These are phyloP conservation scores for Chrysochromulina parva DNA, from an alignment of 78 protist species.

Conservation along the genomic window DNA sequence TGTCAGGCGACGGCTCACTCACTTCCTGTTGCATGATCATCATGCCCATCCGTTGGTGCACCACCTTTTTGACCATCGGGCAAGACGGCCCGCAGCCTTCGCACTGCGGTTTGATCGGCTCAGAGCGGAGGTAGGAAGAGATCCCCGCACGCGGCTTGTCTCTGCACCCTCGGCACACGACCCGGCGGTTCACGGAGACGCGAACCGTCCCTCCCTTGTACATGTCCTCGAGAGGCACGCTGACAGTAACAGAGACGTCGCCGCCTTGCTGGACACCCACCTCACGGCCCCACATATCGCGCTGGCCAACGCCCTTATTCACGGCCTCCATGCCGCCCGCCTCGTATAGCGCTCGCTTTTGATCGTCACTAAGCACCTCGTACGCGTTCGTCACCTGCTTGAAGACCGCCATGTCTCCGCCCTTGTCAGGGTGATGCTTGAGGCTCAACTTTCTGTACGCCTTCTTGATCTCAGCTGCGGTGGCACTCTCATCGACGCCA, in stretches of 20 bases:
- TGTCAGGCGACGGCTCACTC: neutral
- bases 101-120: neutral
- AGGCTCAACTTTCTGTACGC: constrained; percentile 84
- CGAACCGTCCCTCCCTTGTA: neutral
- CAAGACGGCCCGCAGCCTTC: neutral
- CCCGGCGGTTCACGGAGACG: neutral
- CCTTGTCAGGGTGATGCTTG: constrained; percentile 95
- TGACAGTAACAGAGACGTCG: neutral
- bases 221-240: neutral
- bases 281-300: neutral
- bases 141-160: neutral
- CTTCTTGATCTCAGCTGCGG: constrained; percentile 28
- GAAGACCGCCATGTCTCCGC: constrained; percentile 61
- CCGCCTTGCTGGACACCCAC: neutral
- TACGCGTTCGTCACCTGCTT: constrained; percentile 88
- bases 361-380: constrained; percentile 85
- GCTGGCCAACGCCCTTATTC: constrained; percentile 60
- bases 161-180: constrained; percentile 1
- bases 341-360: constrained; percentile 91
- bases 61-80: neutral
- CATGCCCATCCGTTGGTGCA: neutral
- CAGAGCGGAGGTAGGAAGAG: too few species aligned
- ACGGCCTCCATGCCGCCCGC: constrained; percentile 86
- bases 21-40: constrained; percentile 7
- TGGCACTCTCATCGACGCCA: constrained; percentile 54